Conservation (phyloP, 495 filamentous ascomycete genomes). For the Annulohypoxylon maeteangense region DNA sequence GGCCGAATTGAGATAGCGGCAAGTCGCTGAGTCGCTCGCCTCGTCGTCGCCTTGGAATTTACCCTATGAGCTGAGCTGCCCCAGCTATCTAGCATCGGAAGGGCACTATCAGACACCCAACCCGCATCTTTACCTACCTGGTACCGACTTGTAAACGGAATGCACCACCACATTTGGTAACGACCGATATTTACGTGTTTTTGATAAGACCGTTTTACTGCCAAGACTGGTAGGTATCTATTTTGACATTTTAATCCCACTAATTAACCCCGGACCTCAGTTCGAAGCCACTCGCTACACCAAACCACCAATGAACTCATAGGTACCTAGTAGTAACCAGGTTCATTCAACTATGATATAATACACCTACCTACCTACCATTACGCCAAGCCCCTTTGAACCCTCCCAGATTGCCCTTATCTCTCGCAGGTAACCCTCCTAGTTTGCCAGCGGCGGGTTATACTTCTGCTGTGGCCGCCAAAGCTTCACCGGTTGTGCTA, state of each 20-base stretch:
- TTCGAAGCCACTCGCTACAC: background rate
- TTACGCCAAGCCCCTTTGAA: background rate
- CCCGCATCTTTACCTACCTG: background rate
- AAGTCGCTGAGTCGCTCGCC: slow-evolving; percentile 8
- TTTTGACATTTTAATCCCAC: background rate
- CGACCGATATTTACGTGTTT: background rate
- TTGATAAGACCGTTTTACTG: background rate
- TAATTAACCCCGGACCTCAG: background rate
- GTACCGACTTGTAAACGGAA: background rate
- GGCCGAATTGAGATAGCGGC: slow-evolving; percentile 12
- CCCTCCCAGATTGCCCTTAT: background rate
- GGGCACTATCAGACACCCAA: background rate
- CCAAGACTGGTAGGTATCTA: too few relatives aligned
- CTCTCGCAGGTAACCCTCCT: background rate
- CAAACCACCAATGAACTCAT: background rate
- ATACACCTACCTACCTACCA: too few relatives aligned
- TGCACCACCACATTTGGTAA: background rate
- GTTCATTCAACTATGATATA: background rate
- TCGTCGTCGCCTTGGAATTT: background rate
- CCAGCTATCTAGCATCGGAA: background rate
- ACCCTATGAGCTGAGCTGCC: background rate
- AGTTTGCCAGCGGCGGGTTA: slow-evolving; percentile 39
- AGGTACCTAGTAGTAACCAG: too few relatives aligned
- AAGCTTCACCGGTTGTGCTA: slow-evolving; percentile 47
- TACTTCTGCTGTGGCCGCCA: slow-evolving; percentile 47